Evolutionary conservation across 179 eudicot species (phyloP).

Genomic region (Carnegiea gigantea): DNA sequence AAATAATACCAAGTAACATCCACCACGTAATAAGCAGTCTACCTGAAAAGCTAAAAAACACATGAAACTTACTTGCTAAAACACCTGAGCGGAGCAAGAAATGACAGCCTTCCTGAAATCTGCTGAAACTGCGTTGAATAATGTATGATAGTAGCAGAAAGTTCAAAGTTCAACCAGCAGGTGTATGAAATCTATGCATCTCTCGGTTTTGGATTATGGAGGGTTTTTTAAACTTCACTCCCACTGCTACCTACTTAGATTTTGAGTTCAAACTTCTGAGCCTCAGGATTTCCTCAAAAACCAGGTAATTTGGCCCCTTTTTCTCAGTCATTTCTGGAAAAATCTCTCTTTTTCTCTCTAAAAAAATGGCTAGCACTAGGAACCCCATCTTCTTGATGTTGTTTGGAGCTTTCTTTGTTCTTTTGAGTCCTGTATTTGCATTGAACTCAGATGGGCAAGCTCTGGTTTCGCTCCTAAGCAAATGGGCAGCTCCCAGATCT

Average conservation of each 20-base stretch:
- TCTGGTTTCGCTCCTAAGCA: slow-evolving; percentile 51
- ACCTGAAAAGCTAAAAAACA: background rate
- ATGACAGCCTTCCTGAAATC: background rate
- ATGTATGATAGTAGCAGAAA: background rate
- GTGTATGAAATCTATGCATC: background rate
- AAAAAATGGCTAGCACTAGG: slow-evolving; percentile 14
- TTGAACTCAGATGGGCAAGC: slow-evolving; percentile 56
- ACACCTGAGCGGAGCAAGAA: slow-evolving; percentile 4
- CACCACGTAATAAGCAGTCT: background rate
- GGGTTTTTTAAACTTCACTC: background rate
- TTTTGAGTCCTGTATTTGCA: slow-evolving; percentile 26
- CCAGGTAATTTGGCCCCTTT: slow-evolving; percentile 21
- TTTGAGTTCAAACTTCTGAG: background rate
- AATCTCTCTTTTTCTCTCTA: background rate
- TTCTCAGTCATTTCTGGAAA: background rate
- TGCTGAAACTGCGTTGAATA: slow-evolving; percentile 20
- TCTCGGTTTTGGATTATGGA: background rate
- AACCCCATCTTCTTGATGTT: slow-evolving; percentile 17
- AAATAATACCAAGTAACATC: too few species aligned
- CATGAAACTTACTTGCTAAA: background rate
- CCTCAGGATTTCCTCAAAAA: slow-evolving; percentile 4
- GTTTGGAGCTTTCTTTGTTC: slow-evolving; percentile 5
- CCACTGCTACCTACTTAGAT: background rate
- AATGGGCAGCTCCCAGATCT: slow-evolving; percentile 57
- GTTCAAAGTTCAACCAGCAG: too few species aligned